Conservation (phyloP, 371 early-diverging fungal genomes). For the Mucor mucedo region DNA sequence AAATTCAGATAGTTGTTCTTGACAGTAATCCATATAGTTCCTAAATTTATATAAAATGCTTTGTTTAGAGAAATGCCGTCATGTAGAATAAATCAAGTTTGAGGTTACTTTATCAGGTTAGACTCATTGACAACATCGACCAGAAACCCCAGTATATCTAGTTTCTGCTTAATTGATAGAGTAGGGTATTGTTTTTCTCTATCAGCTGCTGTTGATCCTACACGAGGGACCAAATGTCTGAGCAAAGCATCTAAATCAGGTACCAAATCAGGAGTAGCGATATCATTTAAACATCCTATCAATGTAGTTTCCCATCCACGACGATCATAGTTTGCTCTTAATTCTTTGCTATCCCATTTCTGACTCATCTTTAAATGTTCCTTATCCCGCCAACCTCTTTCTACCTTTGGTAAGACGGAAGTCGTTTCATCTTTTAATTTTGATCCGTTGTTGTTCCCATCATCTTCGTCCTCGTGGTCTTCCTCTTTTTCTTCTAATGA, state of each 20-base stretch:
- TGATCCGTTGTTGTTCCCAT: conserved; percentile 8
- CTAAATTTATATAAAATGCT: conserved; percentile 23
- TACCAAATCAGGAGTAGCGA: conserved; percentile 48
- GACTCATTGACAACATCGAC: conserved; percentile 52
- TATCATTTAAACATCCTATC: conserved; percentile 54
- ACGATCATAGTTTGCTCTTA: conserved; percentile 37
- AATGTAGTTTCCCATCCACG: conserved; percentile 53
- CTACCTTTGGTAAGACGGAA: conserved; percentile 23
- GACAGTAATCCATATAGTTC: conserved; percentile 69
- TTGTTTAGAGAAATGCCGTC: neutral
- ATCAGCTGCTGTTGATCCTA: conserved; percentile 42
- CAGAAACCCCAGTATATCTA: conserved; percentile 47
- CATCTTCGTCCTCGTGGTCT: conserved; percentile 13
- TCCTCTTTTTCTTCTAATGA: conserved; percentile 20
- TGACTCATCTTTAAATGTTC: conserved; percentile 38
- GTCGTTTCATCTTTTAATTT: conserved; percentile 6
- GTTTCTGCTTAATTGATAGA: conserved; percentile 39
- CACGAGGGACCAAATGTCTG: conserved; percentile 44
- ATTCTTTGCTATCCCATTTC: conserved; percentile 50
- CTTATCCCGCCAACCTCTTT: conserved; percentile 46
- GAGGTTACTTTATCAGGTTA: conserved; percentile 44
- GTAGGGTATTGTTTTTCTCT: conserved; percentile 51
- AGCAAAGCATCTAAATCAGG: conserved; percentile 46
- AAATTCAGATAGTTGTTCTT: conserved; percentile 59
- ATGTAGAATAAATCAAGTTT: neutral